Base-by-base conservation (phyloP, 1,284 basidiomycete genomes). In the Naganishia albida region DNA sequence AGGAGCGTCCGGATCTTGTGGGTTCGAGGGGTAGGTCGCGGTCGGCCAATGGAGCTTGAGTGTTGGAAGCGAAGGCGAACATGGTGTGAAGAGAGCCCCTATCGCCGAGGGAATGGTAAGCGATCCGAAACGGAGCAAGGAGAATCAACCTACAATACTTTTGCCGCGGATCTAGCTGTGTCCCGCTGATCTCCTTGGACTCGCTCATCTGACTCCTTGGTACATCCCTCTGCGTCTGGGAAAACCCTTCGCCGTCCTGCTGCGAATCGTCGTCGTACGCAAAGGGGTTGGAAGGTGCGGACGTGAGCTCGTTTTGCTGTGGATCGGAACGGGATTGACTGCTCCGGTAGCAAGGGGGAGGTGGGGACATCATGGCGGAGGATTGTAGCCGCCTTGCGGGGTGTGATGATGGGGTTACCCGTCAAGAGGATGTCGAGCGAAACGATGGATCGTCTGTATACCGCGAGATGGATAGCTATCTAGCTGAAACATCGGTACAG, bases 31-130 rank as follows among this genome's bases (percentile, higher is more conserved):
- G n/a, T 38, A 62, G 16, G 63, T 62, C 0, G 73, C 62, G 28
- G 71, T 71, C 12, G 66, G 68, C 78, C 78, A 80, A n/a, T 75
- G 74, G 16, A 78, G 70, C 64, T 80, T 80, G 28, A 80, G 67
- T 34, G 77, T 77, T 13, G 69, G 65, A 44, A 76, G 75, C 0
- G 68, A 55, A 13, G 74, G 51, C 53, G 75, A 75, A 25, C 73
- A 76, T 1, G 78, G 75, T 28, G 78, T 78, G 62, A 80, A 72
- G n/a, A 77, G 67, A 15, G 78, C 78, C 77, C 77, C 78, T 80
- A 65, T 51, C 18, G 54, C 44, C 38, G 44, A 38, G 30, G 39
- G n/a, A n/a, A 28, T 3, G 20, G 30, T 40, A 34, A 26, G n/a
- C 34, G 34, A 34, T 34, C 34, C 34, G 34, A 34, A 10, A 34